Conservation (phyloP, 1,284 basidiomycete species). For the Malassezia furfur region DNA sequence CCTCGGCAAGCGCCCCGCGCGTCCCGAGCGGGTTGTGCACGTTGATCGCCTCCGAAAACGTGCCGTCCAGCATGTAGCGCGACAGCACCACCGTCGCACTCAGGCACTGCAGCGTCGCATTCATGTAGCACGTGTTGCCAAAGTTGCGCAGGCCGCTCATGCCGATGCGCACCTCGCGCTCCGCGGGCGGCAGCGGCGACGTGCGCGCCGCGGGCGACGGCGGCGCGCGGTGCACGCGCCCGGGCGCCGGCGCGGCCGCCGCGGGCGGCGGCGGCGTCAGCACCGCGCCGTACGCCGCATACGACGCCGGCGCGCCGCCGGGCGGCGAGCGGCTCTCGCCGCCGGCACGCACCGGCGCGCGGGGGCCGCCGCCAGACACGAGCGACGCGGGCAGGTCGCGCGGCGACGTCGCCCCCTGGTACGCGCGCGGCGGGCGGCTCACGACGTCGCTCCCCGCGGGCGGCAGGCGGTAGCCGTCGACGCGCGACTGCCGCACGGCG, state of each 20-base stretch:
- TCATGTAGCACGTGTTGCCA: slow-evolving; percentile 48
- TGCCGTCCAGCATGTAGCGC: slow-evolving; percentile 52
- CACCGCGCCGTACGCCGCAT: not conserved
- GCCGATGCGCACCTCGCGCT: slow-evolving; percentile 29
- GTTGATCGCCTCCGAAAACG: slow-evolving; percentile 81
- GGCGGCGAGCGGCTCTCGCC: no score
- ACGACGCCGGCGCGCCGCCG: not conserved
- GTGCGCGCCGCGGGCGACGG: not conserved
- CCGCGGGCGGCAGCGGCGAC: not conserved
- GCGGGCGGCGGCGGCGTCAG: slow-evolving; percentile 5
- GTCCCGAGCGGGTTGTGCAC: slow-evolving; percentile 77
- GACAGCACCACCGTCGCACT: slow-evolving; percentile 42
- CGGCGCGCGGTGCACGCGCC: not conserved
- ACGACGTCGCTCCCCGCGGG: not conserved
- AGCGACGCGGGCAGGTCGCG: not conserved
- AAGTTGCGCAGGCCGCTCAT: slow-evolving; percentile 45
- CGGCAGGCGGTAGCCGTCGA: slow-evolving; percentile 1
- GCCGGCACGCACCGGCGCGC: not conserved
- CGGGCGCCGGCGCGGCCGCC: not conserved
- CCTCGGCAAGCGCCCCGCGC: slow-evolving; percentile 69
- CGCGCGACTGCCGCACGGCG: slow-evolving; percentile 8
- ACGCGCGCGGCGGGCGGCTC: slow-evolving; percentile 3
- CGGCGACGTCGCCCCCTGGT: not conserved
- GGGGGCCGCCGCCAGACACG: not conserved
- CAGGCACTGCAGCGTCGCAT: slow-evolving; percentile 46